Conservation (phyloP, 495 filamentous ascomycete species). For the Podospora comata region DNA sequence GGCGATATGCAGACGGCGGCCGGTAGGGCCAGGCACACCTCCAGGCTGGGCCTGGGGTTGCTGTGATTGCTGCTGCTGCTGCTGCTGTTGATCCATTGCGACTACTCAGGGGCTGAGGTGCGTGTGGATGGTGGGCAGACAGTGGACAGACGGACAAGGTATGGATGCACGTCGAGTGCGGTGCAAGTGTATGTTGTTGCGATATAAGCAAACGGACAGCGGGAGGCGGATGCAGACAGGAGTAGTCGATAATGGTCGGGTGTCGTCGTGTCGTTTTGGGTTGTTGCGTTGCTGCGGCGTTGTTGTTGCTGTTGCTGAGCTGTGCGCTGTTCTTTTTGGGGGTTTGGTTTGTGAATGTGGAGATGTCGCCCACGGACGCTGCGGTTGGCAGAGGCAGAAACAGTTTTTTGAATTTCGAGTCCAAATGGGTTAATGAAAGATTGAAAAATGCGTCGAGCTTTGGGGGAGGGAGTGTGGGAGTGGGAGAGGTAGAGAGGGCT, state of each 20-base stretch:
- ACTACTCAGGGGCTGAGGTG: constrained; percentile 24
- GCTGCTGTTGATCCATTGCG: constrained; percentile 69
- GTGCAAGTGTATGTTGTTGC: constrained; percentile 18
- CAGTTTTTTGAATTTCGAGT: constrained; percentile 27
- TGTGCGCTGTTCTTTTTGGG: constrained; percentile 16
- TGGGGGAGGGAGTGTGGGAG: constrained; percentile 34
- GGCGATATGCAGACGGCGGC: constrained; percentile 93
- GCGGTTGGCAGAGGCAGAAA: background rate
- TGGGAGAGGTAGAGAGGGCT: constrained; percentile 23
- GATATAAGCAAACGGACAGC: constrained; percentile 14
- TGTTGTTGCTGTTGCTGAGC: constrained; percentile 6
- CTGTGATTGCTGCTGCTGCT: constrained; percentile 52
- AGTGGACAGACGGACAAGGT: constrained; percentile 12
- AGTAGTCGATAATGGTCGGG: constrained; percentile 3
- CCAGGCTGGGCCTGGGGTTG: constrained; percentile 51
- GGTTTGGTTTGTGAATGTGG: constrained; percentile 28
- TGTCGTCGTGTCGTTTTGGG: constrained; percentile 1
- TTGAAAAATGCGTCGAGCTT: constrained; percentile 24
- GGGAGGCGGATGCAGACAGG: constrained; percentile 11
- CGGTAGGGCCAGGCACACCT: constrained; percentile 75
- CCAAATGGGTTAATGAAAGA: constrained; percentile 37
- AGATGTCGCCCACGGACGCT: constrained; percentile 31
- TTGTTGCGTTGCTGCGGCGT: constrained; percentile 6
- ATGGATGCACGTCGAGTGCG: constrained; percentile 53
- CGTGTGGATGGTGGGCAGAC: constrained; percentile 10